Evolutionary conservation across 257 asterid species (phyloP), one percentile per base, ranked within the genome.

Genomic region (Perilla frutescens): DNA sequence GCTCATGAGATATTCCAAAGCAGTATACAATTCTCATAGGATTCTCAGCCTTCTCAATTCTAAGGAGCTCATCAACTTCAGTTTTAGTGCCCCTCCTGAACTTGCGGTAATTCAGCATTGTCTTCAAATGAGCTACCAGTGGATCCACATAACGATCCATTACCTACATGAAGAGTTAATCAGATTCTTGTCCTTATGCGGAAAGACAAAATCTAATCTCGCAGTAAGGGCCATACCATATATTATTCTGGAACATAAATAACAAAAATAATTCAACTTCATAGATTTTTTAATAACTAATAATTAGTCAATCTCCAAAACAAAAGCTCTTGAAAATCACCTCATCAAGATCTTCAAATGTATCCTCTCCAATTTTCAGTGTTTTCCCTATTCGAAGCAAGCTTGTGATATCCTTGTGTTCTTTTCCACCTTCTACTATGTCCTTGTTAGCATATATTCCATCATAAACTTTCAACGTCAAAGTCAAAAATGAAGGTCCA

Each of bases 141-240:
- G 99, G 99, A 86, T 92, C 99, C 83, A 95, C 98, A 74, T 95
- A 92, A 9, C 98, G 97, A 85, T 95, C 99, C 96, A 89, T 92
- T 51, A 95, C 96, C 99, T 95, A 80, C 70, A 67, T 66, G 12
- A 73, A 78, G 53, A 26, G 11, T 9, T 49, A 13, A 15, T 76
- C 58, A 67, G 44, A 71, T 60, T 36, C 1, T 60, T 9, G 67
- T 20, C 4, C 45, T 47, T 12, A 8, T 29, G 8, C 7, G 37
- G 41, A 39, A 58, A 58, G 3, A 56, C n/a, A 29, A 55, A 9
- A 45, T 60, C 60, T 13, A 66, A 59, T 26, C 44, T 20, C 12
- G 61, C 62, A 64, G 2, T 4, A 1, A 56, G 31, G 66, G 32
- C 34, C 34, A 39, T 20, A 20, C 26, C n/a, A 39, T 61, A 39